Base-by-base conservation (phyloP, 129 eudicot genomes). In the Ambrosia trifida region DNA sequence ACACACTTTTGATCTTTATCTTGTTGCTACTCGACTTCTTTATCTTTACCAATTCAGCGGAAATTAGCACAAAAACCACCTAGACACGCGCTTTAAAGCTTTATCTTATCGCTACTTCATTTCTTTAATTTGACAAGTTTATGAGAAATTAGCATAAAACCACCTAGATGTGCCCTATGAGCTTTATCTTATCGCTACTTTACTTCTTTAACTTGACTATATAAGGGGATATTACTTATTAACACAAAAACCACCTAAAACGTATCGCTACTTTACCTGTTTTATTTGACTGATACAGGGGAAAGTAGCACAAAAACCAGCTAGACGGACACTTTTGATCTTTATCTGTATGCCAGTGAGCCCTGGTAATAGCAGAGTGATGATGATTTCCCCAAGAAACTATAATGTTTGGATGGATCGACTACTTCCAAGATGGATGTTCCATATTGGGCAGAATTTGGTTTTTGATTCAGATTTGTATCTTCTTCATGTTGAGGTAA, bases 281-380 rank as follows among this genome's bases (percentile, higher is more conserved):
- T 83, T 60, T 87, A 49, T 49, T 49, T 14, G 20, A 49, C 19
- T 49, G 20, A 49, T 49, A 1, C 20, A 45, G 50, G 50, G 50
- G 95, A 63, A 68, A 40, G 44, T 85, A 74, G 91, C 97, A 45
- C 50, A 45, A 45, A 45, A 11, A 3, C 50, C 50, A 45, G n/a
- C n/a, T 12, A 12, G 16, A 45, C 14, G n/a, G n/a, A 45, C n/a
- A 4, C n/a, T 45, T 45, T 45, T 45, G 5, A 12, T 45, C 50
- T 45, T 45, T 45, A 11, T 12, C 14, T 45, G 50, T 12, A 45
- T 45, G 14, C 50, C 16, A 33, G 95, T 90, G 66, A 85, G 95
- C 72, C 97, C 97, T 14, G 97, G 97, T 14, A 68, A 83, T 43
- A 49, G 54, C 20, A 49, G 20, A 49, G 16, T 49, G 54, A 49